phyloP scores from a whole-genome alignment of 164 flowering plant species.

The Kingdonia uniflora region DNA sequence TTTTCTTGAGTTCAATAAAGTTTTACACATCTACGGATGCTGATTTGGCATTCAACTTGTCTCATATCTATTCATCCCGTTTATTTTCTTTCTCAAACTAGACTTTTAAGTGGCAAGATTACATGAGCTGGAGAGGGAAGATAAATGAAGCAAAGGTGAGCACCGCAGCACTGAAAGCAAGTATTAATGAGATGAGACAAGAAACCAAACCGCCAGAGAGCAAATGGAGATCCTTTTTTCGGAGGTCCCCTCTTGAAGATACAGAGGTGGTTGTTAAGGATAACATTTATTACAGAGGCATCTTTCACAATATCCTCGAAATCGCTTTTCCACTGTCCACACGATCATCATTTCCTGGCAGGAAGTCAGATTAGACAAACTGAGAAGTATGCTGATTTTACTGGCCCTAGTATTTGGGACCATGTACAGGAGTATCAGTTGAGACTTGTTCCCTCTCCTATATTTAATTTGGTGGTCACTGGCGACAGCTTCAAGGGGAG shows the following conservation, averaged over 20 bases:
- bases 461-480: too few species aligned
- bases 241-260: constrained; percentile 47
- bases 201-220: constrained; percentile 44
- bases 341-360: constrained; percentile 40
- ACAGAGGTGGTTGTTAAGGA: constrained; percentile 32
- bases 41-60: too few species aligned
- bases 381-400: background rate
- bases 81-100: constrained; percentile 12
- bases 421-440: too few species aligned
- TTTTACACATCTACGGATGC: too few species aligned
- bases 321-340: constrained; percentile 54
- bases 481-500: too few species aligned
- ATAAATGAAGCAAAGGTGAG: constrained; percentile 75
- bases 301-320: constrained; percentile 46
- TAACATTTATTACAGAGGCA: constrained; percentile 69
- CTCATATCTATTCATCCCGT: background rate
- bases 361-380: constrained; percentile 28
- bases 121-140: constrained; percentile 59
- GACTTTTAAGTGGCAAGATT: constrained; percentile 92
- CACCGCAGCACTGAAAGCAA: constrained; percentile 65
- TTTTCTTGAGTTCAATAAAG: too few species aligned
- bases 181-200: constrained; percentile 36
- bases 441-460: too few species aligned
- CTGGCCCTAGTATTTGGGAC: too few species aligned
- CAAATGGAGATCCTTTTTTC: constrained; percentile 61